Evolutionary conservation across 345 rosid species (phyloP).

Genomic region (Ceriops tagal): DNA sequence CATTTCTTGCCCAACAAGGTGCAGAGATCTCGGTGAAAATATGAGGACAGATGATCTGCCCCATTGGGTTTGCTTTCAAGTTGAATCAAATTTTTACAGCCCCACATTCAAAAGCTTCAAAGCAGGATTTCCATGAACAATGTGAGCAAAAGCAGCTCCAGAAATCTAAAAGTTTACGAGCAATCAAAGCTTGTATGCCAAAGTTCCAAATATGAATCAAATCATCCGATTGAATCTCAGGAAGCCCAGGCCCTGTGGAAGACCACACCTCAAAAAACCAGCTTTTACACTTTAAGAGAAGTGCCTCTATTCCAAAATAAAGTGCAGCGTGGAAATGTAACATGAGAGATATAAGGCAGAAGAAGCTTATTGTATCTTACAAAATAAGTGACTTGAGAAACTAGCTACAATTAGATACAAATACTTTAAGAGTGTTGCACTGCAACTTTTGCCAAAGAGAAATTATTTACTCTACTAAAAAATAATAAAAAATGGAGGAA

Average conservation of each 20-base stretch:
- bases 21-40: conserved; percentile 31
- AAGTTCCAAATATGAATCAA: conserved; percentile 64
- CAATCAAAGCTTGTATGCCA: conserved; percentile 32
- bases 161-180: conserved; percentile 51
- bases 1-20: conserved; percentile 38
- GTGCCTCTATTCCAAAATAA: conserved; percentile 61
- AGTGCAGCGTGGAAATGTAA: conserved; percentile 49
- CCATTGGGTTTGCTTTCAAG: conserved; percentile 23
- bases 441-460: background rate
- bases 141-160: conserved; percentile 43
- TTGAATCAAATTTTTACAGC: conserved; percentile 55
- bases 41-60: conserved; percentile 22
- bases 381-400: background rate
- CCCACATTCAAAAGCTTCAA: conserved; percentile 62
- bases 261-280: conserved; percentile 40
- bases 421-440: background rate
- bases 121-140: conserved; percentile 46
- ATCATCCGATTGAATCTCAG: conserved; percentile 44
- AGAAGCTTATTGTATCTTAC: background rate
- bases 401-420: background rate
- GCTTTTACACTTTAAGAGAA: conserved; percentile 43
- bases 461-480: background rate
- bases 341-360: background rate
- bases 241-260: conserved; percentile 27
- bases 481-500: background rate